phyloP scores from a whole-genome alignment of 2,329 filamentous ascomycete genomes.

The Monosporascus sp. region DNA sequence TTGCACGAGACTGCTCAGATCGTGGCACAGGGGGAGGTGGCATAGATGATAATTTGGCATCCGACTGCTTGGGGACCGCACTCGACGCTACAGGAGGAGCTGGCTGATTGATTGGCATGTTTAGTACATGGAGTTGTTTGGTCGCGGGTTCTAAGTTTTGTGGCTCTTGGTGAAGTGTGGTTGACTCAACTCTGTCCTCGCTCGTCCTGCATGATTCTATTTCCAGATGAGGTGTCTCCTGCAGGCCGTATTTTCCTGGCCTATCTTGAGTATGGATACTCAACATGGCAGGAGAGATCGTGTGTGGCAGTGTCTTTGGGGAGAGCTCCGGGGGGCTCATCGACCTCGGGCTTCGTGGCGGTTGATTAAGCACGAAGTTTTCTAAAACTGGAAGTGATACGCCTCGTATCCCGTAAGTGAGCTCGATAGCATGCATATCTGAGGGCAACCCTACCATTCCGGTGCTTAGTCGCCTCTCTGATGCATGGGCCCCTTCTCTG shows the following conservation, averaged over 20 bases:
- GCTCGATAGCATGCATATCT: conserved; percentile 22
- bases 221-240: not conserved
- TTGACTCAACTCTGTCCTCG: conserved; percentile 5
- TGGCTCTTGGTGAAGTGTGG: conserved; percentile 1
- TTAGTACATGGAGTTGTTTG: conserved; percentile 5
- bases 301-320: conserved; percentile 28
- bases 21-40: conserved; percentile 12
- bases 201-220: conserved; percentile 3
- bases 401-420: conserved; percentile 23
- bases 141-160: not conserved
- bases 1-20: conserved; percentile 2
- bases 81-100: not conserved
- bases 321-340: conserved; percentile 30
- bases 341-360: conserved; percentile 17
- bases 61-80: not conserved
- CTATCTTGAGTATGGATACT: not conserved
- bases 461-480: conserved; percentile 26
- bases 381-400: conserved; percentile 30
- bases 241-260: not conserved
- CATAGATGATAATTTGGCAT: conserved; percentile 12
- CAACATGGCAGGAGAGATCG: conserved; percentile 9
- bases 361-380: conserved; percentile 26
- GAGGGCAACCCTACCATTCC: conserved; percentile 26
- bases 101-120: conserved; percentile 3
- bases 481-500: conserved; percentile 6